Percentiles rank a stretch among this genome's conserved stretches.
Conservation (phyloP, 2,329 filamentous ascomycete genomes). For the Colletotrichum tamarilloi region DNA sequence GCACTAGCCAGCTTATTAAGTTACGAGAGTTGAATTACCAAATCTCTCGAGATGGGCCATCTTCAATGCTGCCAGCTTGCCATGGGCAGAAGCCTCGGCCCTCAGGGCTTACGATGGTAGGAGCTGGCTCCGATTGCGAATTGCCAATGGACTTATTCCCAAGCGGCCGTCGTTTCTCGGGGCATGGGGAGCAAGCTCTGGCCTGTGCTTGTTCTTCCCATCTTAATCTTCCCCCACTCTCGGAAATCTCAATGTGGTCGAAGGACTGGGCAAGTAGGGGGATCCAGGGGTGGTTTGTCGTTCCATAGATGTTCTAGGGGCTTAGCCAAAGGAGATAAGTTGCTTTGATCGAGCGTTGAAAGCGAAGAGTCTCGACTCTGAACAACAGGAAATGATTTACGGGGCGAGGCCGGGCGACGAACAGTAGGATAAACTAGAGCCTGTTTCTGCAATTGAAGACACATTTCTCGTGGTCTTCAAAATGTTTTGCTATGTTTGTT, state of each 20-base stretch:
- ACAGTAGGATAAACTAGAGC: background rate
- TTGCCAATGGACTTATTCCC: slow-evolving; percentile 5
- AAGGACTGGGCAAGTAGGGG: slow-evolving; percentile 9
- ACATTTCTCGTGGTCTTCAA: background rate
- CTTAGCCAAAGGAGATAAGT: slow-evolving; percentile 14
- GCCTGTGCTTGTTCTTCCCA: slow-evolving; percentile 18
- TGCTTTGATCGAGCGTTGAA: background rate
- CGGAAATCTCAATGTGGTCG: slow-evolving; percentile 23
- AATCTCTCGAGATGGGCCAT: slow-evolving; percentile 12
- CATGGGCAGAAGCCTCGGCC: background rate
- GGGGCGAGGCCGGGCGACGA: slow-evolving; percentile 5
- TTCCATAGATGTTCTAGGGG: slow-evolving; percentile 30
- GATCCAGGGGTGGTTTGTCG: slow-evolving; percentile 8
- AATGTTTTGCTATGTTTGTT: slow-evolving; percentile 2
- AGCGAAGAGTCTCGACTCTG: background rate
- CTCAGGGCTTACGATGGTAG: background rate
- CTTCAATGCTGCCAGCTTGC: slow-evolving; percentile 2
- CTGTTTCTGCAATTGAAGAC: background rate
- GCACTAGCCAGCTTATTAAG: background rate
- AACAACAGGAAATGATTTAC: background rate
- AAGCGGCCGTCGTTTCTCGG: slow-evolving; percentile 17
- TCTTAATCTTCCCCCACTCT: slow-evolving; percentile 21
- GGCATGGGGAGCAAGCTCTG: background rate
- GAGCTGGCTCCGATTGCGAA: slow-evolving; percentile 28
- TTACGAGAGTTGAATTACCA: slow-evolving; percentile 11